Base-by-base conservation (phyloP, 805 yeast species). In the Barnettozyma californica region DNA sequence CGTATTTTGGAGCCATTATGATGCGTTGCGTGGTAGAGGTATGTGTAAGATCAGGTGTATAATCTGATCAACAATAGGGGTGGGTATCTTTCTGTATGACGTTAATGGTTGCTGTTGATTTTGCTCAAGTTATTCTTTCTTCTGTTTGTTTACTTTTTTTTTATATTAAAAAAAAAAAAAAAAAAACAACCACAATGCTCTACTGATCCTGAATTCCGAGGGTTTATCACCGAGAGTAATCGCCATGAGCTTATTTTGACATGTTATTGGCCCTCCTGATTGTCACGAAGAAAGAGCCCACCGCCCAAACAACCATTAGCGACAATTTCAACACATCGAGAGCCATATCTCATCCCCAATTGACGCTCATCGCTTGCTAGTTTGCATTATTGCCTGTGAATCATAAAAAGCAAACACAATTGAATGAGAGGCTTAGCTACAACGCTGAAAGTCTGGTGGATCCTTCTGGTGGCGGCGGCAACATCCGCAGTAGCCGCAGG, bases 1-100 rank as follows among this genome's bases (percentile, higher is more conserved):
- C 70, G 49, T 64, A 67, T 39, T 57, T 56, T 37, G 59, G 54
- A 9, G 55, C 55, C 59, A 55, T 57, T 38, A 20, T 34, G 20
- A n/a, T 36, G 44, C n/a, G n/a, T n/a, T n/a, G n/a, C n/a, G n/a
- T n/a, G n/a, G n/a, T n/a, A n/a, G n/a, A n/a, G n/a, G n/a, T n/a
- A n/a, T n/a, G n/a, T n/a, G n/a, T n/a, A n/a, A n/a, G n/a, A n/a
- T n/a, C n/a, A n/a, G n/a, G n/a, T n/a, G n/a, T n/a, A n/a, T n/a
- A n/a, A n/a, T n/a, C n/a, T n/a, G n/a, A 14, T 27, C 31, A 27
- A 27, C 31, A 10, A 27, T n/a, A n/a, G n/a, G n/a, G n/a, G n/a
- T n/a, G n/a, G n/a, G n/a, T n/a, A n/a, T n/a, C n/a, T n/a, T n/a
- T n/a, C n/a, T n/a, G n/a, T n/a, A 14, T 29, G 33, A 13, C 11